These are phyloP conservation scores for Myxozyma mucilagina DNA, from an alignment of 805 yeast species.

Conservation along the genomic window DNA sequence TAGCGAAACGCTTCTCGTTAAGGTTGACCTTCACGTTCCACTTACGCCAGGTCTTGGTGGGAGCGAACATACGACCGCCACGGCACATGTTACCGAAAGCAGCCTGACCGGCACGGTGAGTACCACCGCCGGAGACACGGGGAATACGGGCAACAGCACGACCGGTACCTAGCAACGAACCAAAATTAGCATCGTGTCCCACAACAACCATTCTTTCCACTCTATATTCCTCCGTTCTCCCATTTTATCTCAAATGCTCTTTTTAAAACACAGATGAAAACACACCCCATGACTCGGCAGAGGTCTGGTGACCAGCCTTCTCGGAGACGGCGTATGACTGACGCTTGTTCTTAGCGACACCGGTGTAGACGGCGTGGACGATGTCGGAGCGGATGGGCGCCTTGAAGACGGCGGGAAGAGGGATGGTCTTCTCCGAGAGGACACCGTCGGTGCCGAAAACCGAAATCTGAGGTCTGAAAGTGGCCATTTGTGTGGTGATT, in stretches of 20 bases:
- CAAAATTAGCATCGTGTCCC: no score
- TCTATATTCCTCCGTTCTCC: not conserved
- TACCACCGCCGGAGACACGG: conserved; percentile 99
- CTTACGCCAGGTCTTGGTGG: conserved; percentile 99
- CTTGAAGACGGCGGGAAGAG: conserved; percentile 97
- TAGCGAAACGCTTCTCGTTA: conserved; percentile 99
- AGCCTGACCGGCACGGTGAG: conserved; percentile 99
- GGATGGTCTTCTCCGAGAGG: conserved; percentile 77
- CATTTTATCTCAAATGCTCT: not conserved
- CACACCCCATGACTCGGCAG: conserved; percentile 98
- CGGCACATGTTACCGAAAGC: conserved; percentile 99
- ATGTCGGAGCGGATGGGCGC: conserved; percentile 99
- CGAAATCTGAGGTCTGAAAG: conserved; percentile 55
- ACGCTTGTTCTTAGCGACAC: conserved; percentile 99
- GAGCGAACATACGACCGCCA: conserved; percentile 99
- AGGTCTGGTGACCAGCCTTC: conserved; percentile 99
- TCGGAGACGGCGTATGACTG: conserved; percentile 99
- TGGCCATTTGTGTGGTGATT: conserved; percentile 17
- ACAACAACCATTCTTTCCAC: not conserved
- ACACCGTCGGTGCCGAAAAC: conserved; percentile 88
- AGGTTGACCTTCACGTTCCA: conserved; percentile 99
- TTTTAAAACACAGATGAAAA: not conserved
- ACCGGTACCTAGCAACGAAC: conserved; percentile 64
- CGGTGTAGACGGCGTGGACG: conserved; percentile 98
- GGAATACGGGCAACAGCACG: conserved; percentile 99